Base-by-base conservation (phyloP, 768 basidiomycete genomes). In the Xerocomellus amylosporus region DNA sequence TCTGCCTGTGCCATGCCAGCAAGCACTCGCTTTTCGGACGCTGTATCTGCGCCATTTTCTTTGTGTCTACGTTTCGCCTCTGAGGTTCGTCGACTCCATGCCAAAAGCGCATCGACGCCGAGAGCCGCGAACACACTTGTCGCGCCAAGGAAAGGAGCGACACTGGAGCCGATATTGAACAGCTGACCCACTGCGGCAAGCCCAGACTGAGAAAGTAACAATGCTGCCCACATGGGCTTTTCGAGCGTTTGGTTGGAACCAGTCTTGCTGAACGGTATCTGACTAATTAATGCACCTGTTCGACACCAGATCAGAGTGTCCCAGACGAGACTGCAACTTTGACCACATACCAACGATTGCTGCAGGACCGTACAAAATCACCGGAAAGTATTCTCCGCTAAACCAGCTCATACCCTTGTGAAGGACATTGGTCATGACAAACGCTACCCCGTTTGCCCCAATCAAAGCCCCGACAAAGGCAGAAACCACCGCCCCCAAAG, bases 361-460 rank as follows among this genome's bases (percentile, higher is more conserved):
- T 2, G 90, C 79, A 14, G 91, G 89, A 3, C 79, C 88, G 64
- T 91, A 98, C 20, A 97, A 70, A 20, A 78, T 64, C 9, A 95
- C 58, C 2, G 81, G 78, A 10, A 79, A 77, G 59, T 85, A 79
- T 56, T 90, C 90, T 39, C 77, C 80, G 15, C 80, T 76, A 70
- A 91, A 97, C 94, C 94, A 98, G 62, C 88, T 89, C 82, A 96
- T 81, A 0, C 82, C 78, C 69, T 82, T 87, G 8, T 81, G 77
- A 20, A 93, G 67, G 1, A 83, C 79, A 5, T 68, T 65, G 26
- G 72, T 68, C 84, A 96, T 87, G 13, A 90, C 53, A 2, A 83
- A 64, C 0, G 95, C 96, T 1, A 90, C 78, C 1, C 79, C 54
- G 59, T 96, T 94, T 1, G 90, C 84, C 1, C 77, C 74, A 1